Conservation (phyloP, 1,284 basidiomycete genomes). For the Cryptococcus jaspeensis region DNA sequence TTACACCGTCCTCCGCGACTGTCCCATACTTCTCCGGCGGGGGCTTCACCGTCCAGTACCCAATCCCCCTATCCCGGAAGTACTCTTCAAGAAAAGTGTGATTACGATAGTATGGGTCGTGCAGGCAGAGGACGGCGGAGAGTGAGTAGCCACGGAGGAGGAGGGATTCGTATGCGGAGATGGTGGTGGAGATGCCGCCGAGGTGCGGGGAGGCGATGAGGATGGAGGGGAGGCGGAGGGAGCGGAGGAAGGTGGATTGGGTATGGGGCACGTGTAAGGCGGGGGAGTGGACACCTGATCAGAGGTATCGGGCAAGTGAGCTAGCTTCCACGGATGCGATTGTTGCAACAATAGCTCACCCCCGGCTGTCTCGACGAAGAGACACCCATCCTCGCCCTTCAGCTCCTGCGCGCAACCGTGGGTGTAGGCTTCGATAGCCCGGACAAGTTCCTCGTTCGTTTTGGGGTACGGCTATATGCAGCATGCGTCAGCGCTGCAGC, state of each 20-base stretch:
- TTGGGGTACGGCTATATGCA: slow-evolving; percentile 37
- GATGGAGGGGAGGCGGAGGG: slow-evolving; percentile 80
- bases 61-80: slow-evolving; percentile 63
- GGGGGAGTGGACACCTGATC: slow-evolving; percentile 86
- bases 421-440: slow-evolving; percentile 65
- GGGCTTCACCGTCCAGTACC: slow-evolving; percentile 38
- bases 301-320: not conserved
- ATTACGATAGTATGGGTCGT: slow-evolving; percentile 83
- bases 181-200: slow-evolving; percentile 92
- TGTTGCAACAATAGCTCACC: slow-evolving; percentile 58
- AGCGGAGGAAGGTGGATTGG: slow-evolving; percentile 79
- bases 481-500: slow-evolving; percentile 23
- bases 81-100: slow-evolving; percentile 76
- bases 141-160: slow-evolving; percentile 85
- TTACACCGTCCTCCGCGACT: slow-evolving; percentile 59
- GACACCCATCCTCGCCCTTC: slow-evolving; percentile 53
- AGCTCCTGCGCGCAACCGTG: slow-evolving; percentile 54
- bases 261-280: slow-evolving; percentile 75
- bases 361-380: slow-evolving; percentile 94
- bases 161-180: slow-evolving; percentile 89
- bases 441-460: slow-evolving; percentile 65
- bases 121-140: slow-evolving; percentile 82
- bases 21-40: slow-evolving; percentile 54
- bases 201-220: slow-evolving; percentile 85
- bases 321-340: not conserved